These are phyloP conservation scores for Diplodia intermedia DNA, from an alignment of 2,329 filamentous ascomycete species.

Conservation along the genomic window DNA sequence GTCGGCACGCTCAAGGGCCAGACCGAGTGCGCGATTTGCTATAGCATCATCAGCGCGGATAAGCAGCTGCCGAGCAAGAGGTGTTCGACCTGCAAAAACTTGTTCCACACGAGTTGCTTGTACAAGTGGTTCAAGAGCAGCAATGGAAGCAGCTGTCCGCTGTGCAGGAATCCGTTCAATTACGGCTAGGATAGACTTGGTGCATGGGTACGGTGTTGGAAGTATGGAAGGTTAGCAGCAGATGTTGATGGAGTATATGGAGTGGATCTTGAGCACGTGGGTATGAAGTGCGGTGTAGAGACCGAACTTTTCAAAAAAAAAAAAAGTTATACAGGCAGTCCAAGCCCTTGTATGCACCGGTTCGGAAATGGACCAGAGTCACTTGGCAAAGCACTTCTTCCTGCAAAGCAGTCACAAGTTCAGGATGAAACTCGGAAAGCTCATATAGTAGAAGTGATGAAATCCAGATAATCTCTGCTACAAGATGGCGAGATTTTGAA, in stretches of 20 bases:
- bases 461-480: no score
- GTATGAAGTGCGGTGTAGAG: neutral
- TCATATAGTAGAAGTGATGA: no score
- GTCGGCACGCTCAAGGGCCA: conserved; percentile 89
- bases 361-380: no score
- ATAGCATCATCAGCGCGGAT: conserved; percentile 88
- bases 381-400: no score
- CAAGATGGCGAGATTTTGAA: no score
- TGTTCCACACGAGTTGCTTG: conserved; percentile 88
- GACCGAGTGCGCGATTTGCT: conserved; percentile 95
- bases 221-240: no score
- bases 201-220: no score
- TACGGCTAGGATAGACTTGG: conserved; percentile 53
- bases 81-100: conserved; percentile 90
- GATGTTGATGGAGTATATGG: neutral
- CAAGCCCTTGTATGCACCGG: no score
- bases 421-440: no score
- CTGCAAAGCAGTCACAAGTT: no score
- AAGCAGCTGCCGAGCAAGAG: conserved; percentile 90
- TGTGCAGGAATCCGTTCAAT: conserved; percentile 88
- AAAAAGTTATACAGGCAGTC: no score
- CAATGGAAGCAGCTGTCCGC: conserved; percentile 87
- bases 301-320: neutral
- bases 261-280: neutral
- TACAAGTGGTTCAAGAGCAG: conserved; percentile 98